Base-by-base conservation (phyloP, 2,329 filamentous ascomycete genomes). In the Emmonsia crescens region DNA sequence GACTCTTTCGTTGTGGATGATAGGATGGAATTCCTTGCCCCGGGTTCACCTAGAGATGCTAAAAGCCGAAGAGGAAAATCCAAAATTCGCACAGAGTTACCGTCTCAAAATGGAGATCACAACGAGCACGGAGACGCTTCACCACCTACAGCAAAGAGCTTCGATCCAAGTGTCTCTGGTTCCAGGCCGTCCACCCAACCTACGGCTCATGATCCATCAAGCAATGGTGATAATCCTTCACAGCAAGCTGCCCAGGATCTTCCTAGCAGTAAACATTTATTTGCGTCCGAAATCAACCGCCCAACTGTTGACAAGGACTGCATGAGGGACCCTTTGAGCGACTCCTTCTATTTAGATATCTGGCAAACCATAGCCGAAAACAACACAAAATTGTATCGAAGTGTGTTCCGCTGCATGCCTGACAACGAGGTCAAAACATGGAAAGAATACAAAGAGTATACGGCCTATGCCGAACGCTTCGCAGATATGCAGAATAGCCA, bases 391-490 rank as follows among this genome's bases (percentile, higher is more conserved):
- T 83, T 99, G 56, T 99, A 89, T 77, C 88, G 94, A 38, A 85
- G 89, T 64, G 93, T 99, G 9, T 99, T 99, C 79, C 86, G 92
- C 55, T 96, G 92, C 75, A 95, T 96, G 89, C 94, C 94, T 1
- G 94, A 99, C 73, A 96, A 87, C 59, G 91, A 96, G 71, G 94
- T 96, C 31, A 87, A 85, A 65, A 93, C 89, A 51, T 99, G 94
- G 94, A 86, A 89, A 66, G 89, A 96, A 65, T 99, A 99, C 75
- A 88, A 89, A 65, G 88, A 95, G 66, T 96, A 89, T 70, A 81
- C 84, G 60, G 82, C 85, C 4, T 97, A 96, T 72, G 82, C 83
- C 21, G 85, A 88, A 66, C 84, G 86, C 54, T 96, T 99, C 78
- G 83, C 84, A 61, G 86, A 88, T 68, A 75, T 82, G 68, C 74